Base-by-base conservation (phyloP, 2,329 filamentous ascomycete species). In the Diplodia scrobiculata region DNA sequence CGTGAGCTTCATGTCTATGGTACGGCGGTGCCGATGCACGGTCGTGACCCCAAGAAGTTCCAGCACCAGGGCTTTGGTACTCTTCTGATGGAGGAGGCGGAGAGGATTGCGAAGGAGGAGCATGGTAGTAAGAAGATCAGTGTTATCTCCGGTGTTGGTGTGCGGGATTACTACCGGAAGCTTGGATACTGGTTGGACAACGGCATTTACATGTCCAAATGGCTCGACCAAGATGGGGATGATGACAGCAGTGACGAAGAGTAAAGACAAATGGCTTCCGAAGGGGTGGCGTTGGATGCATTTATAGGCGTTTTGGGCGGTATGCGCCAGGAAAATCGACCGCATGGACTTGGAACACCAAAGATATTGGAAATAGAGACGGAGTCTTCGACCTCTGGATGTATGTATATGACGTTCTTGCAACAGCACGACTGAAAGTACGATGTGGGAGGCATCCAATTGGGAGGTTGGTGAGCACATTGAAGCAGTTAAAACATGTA, bases 11-110 rank as follows among this genome's bases (percentile, higher is more conserved):
- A 99, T 78, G 95, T 99, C 0, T 99, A 99, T 75, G 95, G 95
- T 7, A 94, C 91, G 21, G 95, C 96, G 0, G 95, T 99, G n/a
- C 96, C 95, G 0, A 91, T 99, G 53, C 95, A 99, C 78, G 94
- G 92, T 9, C 86, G 96, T 66, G 95, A 99, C 72, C 92, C 94
- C 21, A 89, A 91, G 78, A 98, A 98, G 79, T 98, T 98, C 79
- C 95, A 99, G 81, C 95, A 99, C 79, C 95, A 97, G 76, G 95
- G 95, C 0, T 99, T 96, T 71, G 95, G 95, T 55, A 99, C 95
- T 1, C 78, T 99, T 68, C 76, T 99, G 70, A 99, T 99, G 96
- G 94, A 98, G 75, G 94, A 98, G 80, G 96, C 95, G 0, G 95
- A 98, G 80, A 85, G 93, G 62, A 99, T 99, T 70, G 94, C 96